Conservation (phyloP, 2,329 filamentous ascomycete species). For the Fusarium secorum region DNA sequence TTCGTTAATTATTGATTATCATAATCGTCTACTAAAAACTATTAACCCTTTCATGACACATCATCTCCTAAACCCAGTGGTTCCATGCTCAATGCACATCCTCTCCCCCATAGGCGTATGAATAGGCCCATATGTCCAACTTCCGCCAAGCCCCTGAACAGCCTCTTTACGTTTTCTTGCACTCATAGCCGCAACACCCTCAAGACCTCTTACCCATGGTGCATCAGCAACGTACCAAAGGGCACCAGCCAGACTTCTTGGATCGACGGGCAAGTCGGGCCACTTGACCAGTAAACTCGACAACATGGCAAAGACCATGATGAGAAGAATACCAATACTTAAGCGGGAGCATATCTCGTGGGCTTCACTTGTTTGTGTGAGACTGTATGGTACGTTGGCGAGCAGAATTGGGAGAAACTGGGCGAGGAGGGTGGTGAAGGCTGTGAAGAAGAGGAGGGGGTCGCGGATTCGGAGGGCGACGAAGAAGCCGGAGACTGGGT, state of each 20-base stretch:
- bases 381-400: slow-evolving; percentile 57
- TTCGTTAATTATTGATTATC: neutral
- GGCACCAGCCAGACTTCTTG: slow-evolving; percentile 54
- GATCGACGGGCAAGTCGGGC: slow-evolving; percentile 56
- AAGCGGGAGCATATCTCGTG: slow-evolving; percentile 53
- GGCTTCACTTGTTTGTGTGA: slow-evolving; percentile 49
- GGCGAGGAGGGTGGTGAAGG: slow-evolving; percentile 53
- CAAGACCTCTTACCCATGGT: slow-evolving; percentile 24
- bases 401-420: slow-evolving; percentile 59
- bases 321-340: slow-evolving; percentile 47
- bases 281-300: slow-evolving; percentile 51
- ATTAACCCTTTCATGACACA: rapidly evolving
- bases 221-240: slow-evolving; percentile 51
- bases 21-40: rapidly evolving
- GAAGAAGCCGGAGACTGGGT: slow-evolving; percentile 54
- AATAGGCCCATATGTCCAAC: slow-evolving; percentile 32
- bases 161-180: slow-evolving; percentile 12
- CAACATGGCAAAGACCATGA: slow-evolving; percentile 53
- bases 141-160: slow-evolving; percentile 23
- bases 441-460: slow-evolving; percentile 50
- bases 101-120: slow-evolving; percentile 23
- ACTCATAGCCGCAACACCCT: slow-evolving; percentile 29
- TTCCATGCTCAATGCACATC: slow-evolving; percentile 33
- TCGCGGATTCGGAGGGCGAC: slow-evolving; percentile 43
- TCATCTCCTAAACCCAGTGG: slow-evolving; percentile 11